These are phyloP conservation scores for Fusarium sp. DNA, from an alignment of 2,329 filamentous ascomycete species.

Conservation along the genomic window DNA sequence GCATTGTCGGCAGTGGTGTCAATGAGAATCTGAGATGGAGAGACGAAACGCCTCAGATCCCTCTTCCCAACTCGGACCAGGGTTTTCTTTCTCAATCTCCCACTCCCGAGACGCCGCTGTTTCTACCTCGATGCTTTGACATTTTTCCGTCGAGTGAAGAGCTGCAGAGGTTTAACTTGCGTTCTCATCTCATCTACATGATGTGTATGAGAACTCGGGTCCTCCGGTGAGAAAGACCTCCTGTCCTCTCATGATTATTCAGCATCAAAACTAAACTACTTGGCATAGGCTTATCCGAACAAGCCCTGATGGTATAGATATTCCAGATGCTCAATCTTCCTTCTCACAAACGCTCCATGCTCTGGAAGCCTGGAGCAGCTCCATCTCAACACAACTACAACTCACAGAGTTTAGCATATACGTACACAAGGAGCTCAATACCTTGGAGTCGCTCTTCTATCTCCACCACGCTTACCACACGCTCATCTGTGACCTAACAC, in stretches of 20 bases:
- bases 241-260: no score
- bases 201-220: background rate
- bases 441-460: constrained; percentile 5
- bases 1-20: background rate
- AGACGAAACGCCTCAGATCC: background rate
- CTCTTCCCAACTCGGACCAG: background rate
- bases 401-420: constrained; percentile 8
- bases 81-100: background rate
- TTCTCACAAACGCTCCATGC: background rate
- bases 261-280: background rate
- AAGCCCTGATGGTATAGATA: background rate
- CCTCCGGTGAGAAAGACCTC: background rate
- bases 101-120: background rate
- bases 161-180: background rate
- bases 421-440: background rate
- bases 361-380: background rate
- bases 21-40: background rate
- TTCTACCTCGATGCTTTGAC: background rate
- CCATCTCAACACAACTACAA: background rate
- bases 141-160: background rate
- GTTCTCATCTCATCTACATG: background rate
- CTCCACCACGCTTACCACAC: constrained; percentile 14
- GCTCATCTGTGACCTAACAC: constrained; percentile 14
- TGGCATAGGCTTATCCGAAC: background rate
- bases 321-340: background rate